A percentile compares a stretch with the other conserved stretches of the same genome.
phyloP scores from a whole-genome alignment of 2,329 filamentous ascomycete species.

The Boeremia exigua region DNA sequence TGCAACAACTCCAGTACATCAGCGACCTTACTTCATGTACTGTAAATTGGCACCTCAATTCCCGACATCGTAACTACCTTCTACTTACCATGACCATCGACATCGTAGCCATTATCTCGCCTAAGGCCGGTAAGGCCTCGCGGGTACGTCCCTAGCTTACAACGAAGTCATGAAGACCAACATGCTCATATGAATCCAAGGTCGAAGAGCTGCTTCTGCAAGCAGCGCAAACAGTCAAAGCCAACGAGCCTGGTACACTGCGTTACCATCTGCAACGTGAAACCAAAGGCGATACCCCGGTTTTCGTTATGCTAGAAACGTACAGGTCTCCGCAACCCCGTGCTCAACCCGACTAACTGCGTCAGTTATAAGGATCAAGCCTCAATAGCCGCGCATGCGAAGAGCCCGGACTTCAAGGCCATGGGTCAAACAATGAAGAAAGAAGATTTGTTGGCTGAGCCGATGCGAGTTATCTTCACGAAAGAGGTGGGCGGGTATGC shows the following conservation, averaged over 20 bases:
- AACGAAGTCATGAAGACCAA: neutral
- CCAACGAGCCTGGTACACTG: constrained; percentile 43
- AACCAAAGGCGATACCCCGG: constrained; percentile 32
- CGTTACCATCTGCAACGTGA: constrained; percentile 43
- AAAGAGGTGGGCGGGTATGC: constrained; percentile 37
- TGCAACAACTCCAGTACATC: neutral
- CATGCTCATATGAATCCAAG: constrained; percentile 16
- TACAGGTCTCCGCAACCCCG: constrained; percentile 14
- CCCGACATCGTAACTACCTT: no score
- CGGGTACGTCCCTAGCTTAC: constrained; percentile 24
- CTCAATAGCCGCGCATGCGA: constrained; percentile 33
- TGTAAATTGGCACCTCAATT: neutral
- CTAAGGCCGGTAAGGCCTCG: constrained; percentile 41
- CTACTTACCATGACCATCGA: constrained; percentile 29
- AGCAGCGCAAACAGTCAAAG: constrained; percentile 34
- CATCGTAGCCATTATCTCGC: constrained; percentile 39
- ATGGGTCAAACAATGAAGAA: constrained; percentile 32
- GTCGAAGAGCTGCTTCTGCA: constrained; percentile 38
- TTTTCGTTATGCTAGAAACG: constrained; percentile 44
- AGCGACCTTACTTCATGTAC: neutral
- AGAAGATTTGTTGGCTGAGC: constrained; percentile 38
- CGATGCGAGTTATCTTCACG: constrained; percentile 37
- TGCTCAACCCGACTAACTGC: neutral
- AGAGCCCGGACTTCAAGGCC: constrained; percentile 31
- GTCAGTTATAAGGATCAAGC: constrained; percentile 41